Conservation (phyloP, 2,329 filamentous ascomycete genomes). For the Sporothrix humicola region DNA sequence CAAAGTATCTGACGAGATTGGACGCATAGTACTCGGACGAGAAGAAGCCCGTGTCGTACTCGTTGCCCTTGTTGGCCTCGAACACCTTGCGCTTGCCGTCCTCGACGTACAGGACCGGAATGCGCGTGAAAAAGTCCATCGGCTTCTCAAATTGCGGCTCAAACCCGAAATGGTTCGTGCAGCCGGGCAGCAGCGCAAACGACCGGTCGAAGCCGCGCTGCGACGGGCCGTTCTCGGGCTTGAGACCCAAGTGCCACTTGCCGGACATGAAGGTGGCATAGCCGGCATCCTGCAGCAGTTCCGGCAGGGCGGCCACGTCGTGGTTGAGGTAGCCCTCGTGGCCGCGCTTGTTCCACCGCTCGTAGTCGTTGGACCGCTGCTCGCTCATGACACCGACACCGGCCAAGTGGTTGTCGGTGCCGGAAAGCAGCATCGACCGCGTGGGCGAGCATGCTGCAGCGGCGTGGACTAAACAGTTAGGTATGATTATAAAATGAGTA, state of each 20-base stretch:
- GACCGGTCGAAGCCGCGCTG: background rate
- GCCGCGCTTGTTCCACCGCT: conserved; percentile 50
- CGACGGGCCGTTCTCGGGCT: background rate
- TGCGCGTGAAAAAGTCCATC: conserved; percentile 33
- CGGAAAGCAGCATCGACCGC: conserved; percentile 19
- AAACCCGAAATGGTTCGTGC: background rate
- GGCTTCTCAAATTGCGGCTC: background rate
- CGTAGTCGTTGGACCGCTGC: conserved; percentile 8
- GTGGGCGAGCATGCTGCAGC: conserved; percentile 23
- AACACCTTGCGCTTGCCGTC: conserved; percentile 47
- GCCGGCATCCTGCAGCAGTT: conserved; percentile 62
- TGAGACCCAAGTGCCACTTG: background rate
- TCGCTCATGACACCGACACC: conserved; percentile 18
- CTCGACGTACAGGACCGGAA: conserved; percentile 49
- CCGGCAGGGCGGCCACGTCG: conserved; percentile 62
- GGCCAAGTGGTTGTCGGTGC: conserved; percentile 22
- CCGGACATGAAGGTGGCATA: conserved; percentile 54
- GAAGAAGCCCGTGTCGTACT: conserved; percentile 50
- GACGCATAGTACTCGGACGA: conserved; percentile 59
- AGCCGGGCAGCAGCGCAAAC: background rate
- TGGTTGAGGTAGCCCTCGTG: conserved; percentile 70
- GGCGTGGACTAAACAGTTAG: background rate
- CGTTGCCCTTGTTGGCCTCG: conserved; percentile 51
- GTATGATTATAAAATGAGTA: background rate
- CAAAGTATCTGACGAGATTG: conserved; percentile 58